phyloP scores from a whole-genome alignment of 202 grass and related monocot genomes.

The Eragrostis tef region DNA sequence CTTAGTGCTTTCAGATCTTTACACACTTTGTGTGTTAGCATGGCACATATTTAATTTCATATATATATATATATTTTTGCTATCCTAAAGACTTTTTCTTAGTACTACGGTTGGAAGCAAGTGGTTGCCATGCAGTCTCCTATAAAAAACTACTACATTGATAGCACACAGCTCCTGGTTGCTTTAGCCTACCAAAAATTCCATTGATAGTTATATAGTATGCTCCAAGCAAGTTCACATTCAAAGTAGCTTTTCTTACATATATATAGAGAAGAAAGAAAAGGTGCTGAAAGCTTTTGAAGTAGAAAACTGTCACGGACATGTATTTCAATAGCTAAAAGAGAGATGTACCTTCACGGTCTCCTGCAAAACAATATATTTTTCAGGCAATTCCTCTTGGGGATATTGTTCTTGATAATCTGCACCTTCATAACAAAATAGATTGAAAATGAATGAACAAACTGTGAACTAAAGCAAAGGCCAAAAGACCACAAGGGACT shows the following conservation, averaged over 20 bases:
- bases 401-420: slow-evolving; percentile 55
- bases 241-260: slow-evolving; percentile 14
- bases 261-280: slow-evolving; percentile 2
- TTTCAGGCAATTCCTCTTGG: slow-evolving; percentile 34
- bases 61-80: too few relatives aligned
- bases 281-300: slow-evolving; percentile 20
- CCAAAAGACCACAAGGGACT: slow-evolving; percentile 23
- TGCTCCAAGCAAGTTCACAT: slow-evolving; percentile 28
- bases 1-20: slow-evolving; percentile 50
- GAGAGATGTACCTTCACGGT: slow-evolving; percentile 49
- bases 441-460: slow-evolving; percentile 33
- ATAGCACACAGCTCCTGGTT: background rate
- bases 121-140: slow-evolving; percentile 35
- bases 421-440: slow-evolving; percentile 42
- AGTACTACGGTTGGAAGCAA: slow-evolving; percentile 17
- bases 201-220: slow-evolving; percentile 3
- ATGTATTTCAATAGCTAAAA: slow-evolving; percentile 13
- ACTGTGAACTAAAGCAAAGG: slow-evolving; percentile 11
- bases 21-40: slow-evolving; percentile 28
- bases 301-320: slow-evolving; percentile 15
- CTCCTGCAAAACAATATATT: slow-evolving; percentile 47
- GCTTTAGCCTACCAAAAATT: slow-evolving; percentile 22
- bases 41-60: background rate
- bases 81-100: slow-evolving; percentile 31
- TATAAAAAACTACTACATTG: background rate